Percentiles rank a stretch among this genome's conserved stretches.
These are phyloP conservation scores for Leccinum pellstonianum DNA, from an alignment of 768 basidiomycete species.

Conservation along the genomic window DNA sequence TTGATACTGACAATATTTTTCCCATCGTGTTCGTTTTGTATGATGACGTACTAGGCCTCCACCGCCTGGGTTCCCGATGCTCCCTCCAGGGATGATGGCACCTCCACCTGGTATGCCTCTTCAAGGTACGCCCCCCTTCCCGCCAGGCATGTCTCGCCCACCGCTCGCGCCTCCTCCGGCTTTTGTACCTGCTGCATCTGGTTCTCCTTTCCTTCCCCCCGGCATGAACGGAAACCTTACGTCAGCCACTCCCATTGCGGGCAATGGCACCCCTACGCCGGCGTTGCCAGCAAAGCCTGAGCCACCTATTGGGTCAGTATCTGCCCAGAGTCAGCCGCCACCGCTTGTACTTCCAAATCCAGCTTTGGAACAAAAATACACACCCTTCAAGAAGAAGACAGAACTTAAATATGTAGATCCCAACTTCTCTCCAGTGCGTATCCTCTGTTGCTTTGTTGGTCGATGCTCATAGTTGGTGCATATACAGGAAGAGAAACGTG, in stretches of 20 bases:
- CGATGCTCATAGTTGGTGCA: neutral
- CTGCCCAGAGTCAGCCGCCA: constrained; percentile 25
- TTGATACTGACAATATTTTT: constrained; percentile 23
- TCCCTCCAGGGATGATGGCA: constrained; percentile 42
- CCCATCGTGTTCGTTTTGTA: constrained; percentile 3
- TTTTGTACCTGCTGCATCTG: constrained; percentile 36
- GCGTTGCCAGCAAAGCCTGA: constrained; percentile 2
- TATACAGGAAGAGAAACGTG: constrained; percentile 75
- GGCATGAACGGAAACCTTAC: constrained; percentile 23
- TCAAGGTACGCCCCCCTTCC: constrained; percentile 38
- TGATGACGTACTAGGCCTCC: constrained; percentile 37
- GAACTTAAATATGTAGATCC: constrained; percentile 72
- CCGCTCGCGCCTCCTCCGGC: constrained; percentile 36
- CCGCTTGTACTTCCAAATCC: constrained; percentile 53
- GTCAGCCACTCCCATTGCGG: constrained; percentile 15
- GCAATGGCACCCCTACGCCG: constrained; percentile 28
- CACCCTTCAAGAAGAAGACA: constrained; percentile 74
- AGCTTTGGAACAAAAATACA: constrained; percentile 60
- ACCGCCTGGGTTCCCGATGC: constrained; percentile 55
- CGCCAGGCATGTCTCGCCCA: constrained; percentile 37
- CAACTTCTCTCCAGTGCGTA: constrained; percentile 74
- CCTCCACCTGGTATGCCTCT: constrained; percentile 36
- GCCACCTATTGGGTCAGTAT: constrained; percentile 22
- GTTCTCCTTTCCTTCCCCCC: constrained; percentile 30
- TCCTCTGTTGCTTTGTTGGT: neutral